Percentiles rank a stretch among this genome's conserved stretches.
These are phyloP conservation scores for Daldinia sp. DNA, from an alignment of 2,329 filamentous ascomycete genomes.

Conservation along the genomic window DNA sequence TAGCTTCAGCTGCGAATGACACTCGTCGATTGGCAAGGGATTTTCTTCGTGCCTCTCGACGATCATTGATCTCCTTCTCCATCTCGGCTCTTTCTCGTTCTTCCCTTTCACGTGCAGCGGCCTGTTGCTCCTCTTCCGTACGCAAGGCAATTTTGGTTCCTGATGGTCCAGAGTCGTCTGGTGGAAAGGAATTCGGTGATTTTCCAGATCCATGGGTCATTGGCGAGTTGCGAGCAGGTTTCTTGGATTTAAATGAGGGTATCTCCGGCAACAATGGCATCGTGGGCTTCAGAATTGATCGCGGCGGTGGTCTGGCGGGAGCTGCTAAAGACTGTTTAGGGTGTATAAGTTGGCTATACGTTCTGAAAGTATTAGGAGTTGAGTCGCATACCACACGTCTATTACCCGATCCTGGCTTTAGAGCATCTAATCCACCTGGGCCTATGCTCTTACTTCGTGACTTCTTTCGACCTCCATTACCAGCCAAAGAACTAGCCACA, in stretches of 20 bases:
- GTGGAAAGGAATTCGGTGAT: constrained; percentile 56
- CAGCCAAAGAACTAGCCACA: constrained; percentile 61
- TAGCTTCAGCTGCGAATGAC: constrained; percentile 96
- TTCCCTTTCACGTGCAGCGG: constrained; percentile 73
- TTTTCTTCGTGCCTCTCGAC: constrained; percentile 88
- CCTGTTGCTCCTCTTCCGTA: constrained; percentile 75
- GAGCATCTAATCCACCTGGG: constrained; percentile 84
- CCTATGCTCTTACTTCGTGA: constrained; percentile 96
- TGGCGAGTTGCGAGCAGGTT: constrained; percentile 55
- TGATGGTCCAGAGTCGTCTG: constrained; percentile 46
- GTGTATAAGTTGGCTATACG: constrained; percentile 34
- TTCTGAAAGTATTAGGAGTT: background rate
- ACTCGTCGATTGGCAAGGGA: constrained; percentile 92
- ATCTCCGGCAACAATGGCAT: constrained; percentile 73
- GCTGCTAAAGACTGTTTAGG: constrained; percentile 61
- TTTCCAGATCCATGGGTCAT: constrained; percentile 52
- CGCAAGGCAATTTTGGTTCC: constrained; percentile 69
- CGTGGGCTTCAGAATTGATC: constrained; percentile 84
- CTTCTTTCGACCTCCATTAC: constrained; percentile 65
- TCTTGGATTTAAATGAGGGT: constrained; percentile 71
- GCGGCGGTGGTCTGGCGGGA: constrained; percentile 59
- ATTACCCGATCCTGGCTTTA: constrained; percentile 79
- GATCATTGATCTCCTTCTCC: constrained; percentile 70
- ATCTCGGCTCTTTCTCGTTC: constrained; percentile 68
- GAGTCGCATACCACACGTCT: constrained; percentile 72